A percentile compares a stretch with the other conserved stretches of the same genome.
phyloP scores from a whole-genome alignment of 306 rosid species.

The Cicer judaicum region DNA sequence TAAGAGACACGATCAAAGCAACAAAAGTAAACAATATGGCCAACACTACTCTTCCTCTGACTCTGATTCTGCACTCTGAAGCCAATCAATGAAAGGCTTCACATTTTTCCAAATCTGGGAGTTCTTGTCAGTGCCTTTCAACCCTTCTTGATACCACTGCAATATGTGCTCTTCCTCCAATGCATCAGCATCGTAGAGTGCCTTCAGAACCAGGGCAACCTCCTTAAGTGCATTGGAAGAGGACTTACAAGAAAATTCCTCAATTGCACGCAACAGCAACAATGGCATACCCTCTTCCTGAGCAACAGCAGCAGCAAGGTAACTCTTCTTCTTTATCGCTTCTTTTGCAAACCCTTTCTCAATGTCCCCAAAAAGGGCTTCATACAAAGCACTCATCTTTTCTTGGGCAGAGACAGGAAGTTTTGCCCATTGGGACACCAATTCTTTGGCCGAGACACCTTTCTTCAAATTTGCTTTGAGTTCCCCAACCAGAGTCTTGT shows the following conservation, averaged over 20 bases:
- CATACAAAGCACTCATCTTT: conserved; percentile 56
- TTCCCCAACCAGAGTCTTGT: conserved; percentile 47
- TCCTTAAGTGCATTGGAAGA: conserved; percentile 54
- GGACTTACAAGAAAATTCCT: conserved; percentile 51
- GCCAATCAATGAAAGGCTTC: conserved; percentile 64
- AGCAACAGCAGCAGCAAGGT: conserved; percentile 54
- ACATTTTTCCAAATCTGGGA: conserved; percentile 66
- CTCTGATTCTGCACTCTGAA: conserved; percentile 75
- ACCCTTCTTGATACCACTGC: conserved; percentile 61
- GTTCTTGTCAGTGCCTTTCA: conserved; percentile 52
- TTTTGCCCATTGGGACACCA: conserved; percentile 45
- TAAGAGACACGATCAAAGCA: conserved; percentile 22
- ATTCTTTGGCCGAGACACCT: conserved; percentile 47
- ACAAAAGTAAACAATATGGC: not conserved
- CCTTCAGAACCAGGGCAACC: conserved; percentile 63
- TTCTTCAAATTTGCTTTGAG: conserved; percentile 53
- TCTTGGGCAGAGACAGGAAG: conserved; percentile 55
- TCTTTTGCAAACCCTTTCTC: conserved; percentile 66
- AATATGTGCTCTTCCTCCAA: conserved; percentile 63
- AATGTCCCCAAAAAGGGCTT: conserved; percentile 51
- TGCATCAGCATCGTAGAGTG: conserved; percentile 62
- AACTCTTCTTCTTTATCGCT: conserved; percentile 50
- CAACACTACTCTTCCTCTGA: conserved; percentile 56
- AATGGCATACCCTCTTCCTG: conserved; percentile 53
- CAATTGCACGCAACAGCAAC: conserved; percentile 53